Conservation (phyloP, 2,329 filamentous ascomycete genomes). For the Neocucurbitaria cava region DNA sequence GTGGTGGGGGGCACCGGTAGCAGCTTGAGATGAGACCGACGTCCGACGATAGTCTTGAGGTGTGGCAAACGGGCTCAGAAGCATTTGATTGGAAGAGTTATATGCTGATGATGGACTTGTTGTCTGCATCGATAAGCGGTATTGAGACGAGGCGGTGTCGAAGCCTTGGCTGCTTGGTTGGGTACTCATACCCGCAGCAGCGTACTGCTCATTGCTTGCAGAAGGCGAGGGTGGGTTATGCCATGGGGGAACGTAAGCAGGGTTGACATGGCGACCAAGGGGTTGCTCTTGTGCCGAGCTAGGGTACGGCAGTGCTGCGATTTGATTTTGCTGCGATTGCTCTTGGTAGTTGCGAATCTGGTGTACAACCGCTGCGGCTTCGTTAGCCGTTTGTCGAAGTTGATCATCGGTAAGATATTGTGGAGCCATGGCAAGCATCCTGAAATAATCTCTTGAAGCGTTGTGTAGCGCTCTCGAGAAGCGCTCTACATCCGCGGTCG, state of each 20-base stretch:
- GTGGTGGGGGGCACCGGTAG: not conserved
- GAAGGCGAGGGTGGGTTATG: not conserved
- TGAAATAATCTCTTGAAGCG: not conserved
- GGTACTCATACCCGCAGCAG: conserved; percentile 2
- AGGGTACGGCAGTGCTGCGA: not conserved
- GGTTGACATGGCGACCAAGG: not conserved
- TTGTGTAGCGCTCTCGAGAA: not conserved
- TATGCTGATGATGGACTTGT: not conserved
- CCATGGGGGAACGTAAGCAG: not conserved
- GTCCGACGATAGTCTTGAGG: not conserved
- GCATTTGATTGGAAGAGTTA: not conserved
- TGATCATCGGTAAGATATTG: not conserved
- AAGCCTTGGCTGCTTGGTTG: conserved; percentile 3
- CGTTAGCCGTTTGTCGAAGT: not conserved
- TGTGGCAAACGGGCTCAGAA: conserved; percentile 1
- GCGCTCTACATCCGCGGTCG: not conserved
- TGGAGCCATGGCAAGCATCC: not conserved
- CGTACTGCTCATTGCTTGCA: not conserved
- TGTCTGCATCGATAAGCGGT: not conserved
- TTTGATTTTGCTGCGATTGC: not conserved
- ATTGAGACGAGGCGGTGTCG: conserved; percentile 2
- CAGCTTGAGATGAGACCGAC: not conserved
- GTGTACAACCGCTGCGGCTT: not conserved
- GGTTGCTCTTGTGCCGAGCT: not conserved
- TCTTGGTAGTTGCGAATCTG: not conserved